Percentiles rank a stretch among this genome's conserved stretches.
Conservation (phyloP, 2,329 filamentous ascomycete genomes). For the Penicillium psychrosexuale region DNA sequence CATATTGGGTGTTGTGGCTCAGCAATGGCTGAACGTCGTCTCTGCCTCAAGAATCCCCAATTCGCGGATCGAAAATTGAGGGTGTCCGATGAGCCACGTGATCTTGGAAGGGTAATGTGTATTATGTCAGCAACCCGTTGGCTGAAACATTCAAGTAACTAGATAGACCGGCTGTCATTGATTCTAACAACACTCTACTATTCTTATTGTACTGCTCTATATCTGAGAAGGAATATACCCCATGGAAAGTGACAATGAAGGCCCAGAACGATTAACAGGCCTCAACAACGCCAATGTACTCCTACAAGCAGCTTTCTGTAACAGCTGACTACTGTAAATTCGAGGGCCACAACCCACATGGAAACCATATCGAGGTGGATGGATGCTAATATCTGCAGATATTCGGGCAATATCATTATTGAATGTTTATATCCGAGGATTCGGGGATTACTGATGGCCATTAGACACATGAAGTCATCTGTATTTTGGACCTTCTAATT, state of each 20-base stretch:
- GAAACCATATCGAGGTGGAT: neutral
- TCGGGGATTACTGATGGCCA: too few species aligned
- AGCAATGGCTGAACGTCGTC: conserved; percentile 32
- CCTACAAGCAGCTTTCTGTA: neutral
- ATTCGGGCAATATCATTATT: neutral
- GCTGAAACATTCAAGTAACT: neutral
- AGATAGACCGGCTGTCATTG: neutral
- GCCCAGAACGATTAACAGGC: neutral
- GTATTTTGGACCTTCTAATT: neutral
- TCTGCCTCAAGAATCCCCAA: conserved; percentile 13
- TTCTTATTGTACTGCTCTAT: too few species aligned
- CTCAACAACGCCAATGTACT: neutral
- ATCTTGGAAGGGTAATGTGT: neutral
- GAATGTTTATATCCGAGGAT: neutral
- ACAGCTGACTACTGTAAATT: neutral
- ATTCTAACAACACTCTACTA: neutral
- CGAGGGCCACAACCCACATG: neutral
- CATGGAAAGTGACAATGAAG: neutral
- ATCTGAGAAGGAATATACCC: neutral
- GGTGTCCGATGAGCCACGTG: conserved; percentile 22
- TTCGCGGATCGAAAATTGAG: conserved; percentile 28
- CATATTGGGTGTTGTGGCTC: conserved; percentile 50
- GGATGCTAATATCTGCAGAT: neutral
- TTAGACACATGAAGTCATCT: neutral
- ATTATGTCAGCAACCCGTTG: neutral